A percentile compares a stretch with the other conserved stretches of the same genome.
Evolutionary conservation across 192 early-diverging fungal species (phyloP).

Genomic region (Radiomyces spectabilis): DNA sequence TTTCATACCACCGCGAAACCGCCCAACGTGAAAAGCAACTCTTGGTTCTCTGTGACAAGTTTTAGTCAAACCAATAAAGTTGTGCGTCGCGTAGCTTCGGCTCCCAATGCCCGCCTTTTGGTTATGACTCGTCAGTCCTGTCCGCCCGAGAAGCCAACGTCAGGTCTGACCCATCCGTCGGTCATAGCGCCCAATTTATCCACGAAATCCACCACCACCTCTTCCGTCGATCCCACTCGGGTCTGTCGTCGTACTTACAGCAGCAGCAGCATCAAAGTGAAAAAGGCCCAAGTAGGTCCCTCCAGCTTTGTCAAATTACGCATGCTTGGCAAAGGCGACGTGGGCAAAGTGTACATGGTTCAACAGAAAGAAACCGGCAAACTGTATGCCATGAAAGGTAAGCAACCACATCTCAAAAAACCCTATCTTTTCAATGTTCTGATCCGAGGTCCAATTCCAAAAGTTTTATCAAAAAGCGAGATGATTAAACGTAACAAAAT

Average conservation of each 20-base stretch:
- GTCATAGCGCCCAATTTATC: too few relatives aligned
- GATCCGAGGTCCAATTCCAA: background rate
- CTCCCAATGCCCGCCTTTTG: constrained; percentile 36
- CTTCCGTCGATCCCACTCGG: background rate
- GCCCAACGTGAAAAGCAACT: constrained; percentile 22
- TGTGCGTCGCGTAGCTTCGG: constrained; percentile 41
- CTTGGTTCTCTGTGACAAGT: constrained; percentile 14
- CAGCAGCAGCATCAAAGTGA: constrained; percentile 72
- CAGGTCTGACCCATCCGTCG: too few relatives aligned
- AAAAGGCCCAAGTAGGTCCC: constrained; percentile 77
- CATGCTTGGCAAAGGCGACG: constrained; percentile 94
- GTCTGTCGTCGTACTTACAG: constrained; percentile 73
- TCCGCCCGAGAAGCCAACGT: too few relatives aligned
- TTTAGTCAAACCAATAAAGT: constrained; percentile 14
- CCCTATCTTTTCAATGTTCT: background rate
- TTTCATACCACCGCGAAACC: too few relatives aligned
- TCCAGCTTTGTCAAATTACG: constrained; percentile 82
- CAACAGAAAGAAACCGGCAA: constrained; percentile 70
- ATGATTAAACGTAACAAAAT: constrained; percentile 99
- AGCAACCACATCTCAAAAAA: background rate
- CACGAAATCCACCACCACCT: constrained; percentile 2
- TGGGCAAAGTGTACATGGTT: constrained; percentile 95
- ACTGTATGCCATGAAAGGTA: constrained; percentile 96
- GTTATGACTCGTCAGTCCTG: constrained; percentile 9
- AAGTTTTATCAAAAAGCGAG: constrained; percentile 77